Evolutionary conservation across 2,329 filamentous ascomycete genomes (phyloP).

Genomic region (Plectosphaerella cucumerina): DNA sequence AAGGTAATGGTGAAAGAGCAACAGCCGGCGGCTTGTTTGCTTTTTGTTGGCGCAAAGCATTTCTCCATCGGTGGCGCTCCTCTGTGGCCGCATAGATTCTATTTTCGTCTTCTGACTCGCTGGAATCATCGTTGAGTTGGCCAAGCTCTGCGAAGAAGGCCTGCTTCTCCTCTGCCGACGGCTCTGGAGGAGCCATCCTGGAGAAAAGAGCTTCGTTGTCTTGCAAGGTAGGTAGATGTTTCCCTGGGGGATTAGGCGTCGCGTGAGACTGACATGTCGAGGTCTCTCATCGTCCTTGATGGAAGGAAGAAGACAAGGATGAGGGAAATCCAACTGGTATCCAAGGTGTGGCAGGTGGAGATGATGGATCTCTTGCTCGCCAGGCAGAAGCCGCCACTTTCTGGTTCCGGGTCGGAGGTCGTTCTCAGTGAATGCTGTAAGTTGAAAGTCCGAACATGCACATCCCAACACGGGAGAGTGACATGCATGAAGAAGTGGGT

Average conservation of each 20-base stretch:
- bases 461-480: too few relatives aligned
- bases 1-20: not conserved
- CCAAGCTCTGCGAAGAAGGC: conserved; percentile 42
- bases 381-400: too few relatives aligned
- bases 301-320: not conserved
- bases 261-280: conserved; percentile 3
- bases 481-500: too few relatives aligned
- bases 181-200: conserved; percentile 14
- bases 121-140: conserved; percentile 14
- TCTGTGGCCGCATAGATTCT: conserved; percentile 25
- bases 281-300: not conserved
- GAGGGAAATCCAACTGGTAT: not conserved
- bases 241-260: too few relatives aligned
- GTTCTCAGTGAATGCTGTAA: too few relatives aligned
- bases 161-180: conserved; percentile 34
- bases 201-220: too few relatives aligned
- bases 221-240: too few relatives aligned
- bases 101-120: conserved; percentile 23
- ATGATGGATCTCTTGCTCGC: too few relatives aligned
- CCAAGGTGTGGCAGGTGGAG: not conserved
- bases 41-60: not conserved
- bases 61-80: conserved; percentile 22
- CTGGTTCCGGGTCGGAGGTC: too few relatives aligned
- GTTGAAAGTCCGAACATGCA: too few relatives aligned
- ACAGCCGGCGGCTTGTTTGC: conserved; percentile 19